Percentiles rank a stretch among this genome's conserved stretches.
These are phyloP conservation scores for Talaromyces sp. DNA, from an alignment of 2,329 filamentous ascomycete genomes.

Conservation along the genomic window DNA sequence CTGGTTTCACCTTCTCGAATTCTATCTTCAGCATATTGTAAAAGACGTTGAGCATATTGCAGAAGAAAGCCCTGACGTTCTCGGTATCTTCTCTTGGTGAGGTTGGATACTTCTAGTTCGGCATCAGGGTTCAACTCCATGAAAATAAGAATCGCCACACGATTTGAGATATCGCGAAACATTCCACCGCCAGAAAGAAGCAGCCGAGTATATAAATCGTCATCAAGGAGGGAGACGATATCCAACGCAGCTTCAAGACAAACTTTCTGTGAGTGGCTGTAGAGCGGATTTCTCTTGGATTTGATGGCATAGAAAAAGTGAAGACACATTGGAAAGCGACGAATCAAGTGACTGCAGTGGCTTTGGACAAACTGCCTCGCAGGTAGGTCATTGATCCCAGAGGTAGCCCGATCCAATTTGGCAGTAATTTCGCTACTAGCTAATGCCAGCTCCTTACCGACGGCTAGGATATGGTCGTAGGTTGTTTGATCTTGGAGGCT, in stretches of 20 bases:
- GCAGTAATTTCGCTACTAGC: conserved; percentile 17
- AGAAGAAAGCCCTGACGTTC: conserved; percentile 19
- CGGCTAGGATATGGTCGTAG: conserved; percentile 23
- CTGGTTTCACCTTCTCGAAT: conserved; percentile 32
- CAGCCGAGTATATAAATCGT: conserved; percentile 25
- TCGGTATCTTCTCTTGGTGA: conserved; percentile 17
- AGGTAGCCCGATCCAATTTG: not conserved
- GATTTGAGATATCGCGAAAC: conserved; percentile 30
- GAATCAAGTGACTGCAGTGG: conserved; percentile 22
- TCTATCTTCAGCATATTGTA: conserved; percentile 25
- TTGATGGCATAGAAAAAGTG: conserved; percentile 27
- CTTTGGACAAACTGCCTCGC: conserved; percentile 20
- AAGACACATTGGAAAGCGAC: conserved; percentile 24
- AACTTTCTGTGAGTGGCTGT: conserved; percentile 26
- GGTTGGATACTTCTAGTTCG: conserved; percentile 18
- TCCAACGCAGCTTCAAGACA: conserved; percentile 28
- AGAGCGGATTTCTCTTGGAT: conserved; percentile 25
- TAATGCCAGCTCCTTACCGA: conserved; percentile 20
- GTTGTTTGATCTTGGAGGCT: conserved; percentile 22
- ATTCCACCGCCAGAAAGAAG: conserved; percentile 29
- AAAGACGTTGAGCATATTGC: conserved; percentile 22
- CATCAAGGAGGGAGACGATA: conserved; percentile 26
- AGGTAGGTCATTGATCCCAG: not conserved
- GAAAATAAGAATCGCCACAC: conserved; percentile 23
- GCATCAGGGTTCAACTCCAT: conserved; percentile 20